Evolutionary conservation across 192 early-diverging fungal genomes (phyloP), one percentile per base, ranked within the genome.

Genomic region (Coemansia sp.): DNA sequence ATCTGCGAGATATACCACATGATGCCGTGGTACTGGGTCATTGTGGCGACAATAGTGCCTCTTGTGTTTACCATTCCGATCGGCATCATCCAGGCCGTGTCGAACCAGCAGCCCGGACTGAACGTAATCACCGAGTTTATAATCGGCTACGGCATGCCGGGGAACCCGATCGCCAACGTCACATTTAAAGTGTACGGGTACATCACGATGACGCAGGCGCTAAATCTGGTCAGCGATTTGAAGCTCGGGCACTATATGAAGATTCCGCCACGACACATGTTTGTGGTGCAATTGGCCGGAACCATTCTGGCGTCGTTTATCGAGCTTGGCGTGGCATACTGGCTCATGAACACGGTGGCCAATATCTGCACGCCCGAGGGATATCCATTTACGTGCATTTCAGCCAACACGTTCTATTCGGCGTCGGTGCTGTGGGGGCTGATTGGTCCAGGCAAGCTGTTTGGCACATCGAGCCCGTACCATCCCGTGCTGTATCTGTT

Each of bases 101-200:
- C 91, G 17, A 94, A 94, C 65, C 82, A 84, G 60, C 82, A 85
- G 52, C 85, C 92, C 15, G 87, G 88, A 26, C 78, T 93, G 25
- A 94, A 96, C 77, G 87, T 96, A 40, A 82, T 94, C 22, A 90
- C 89, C 44, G 91, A 96, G 81, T 88, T 93, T 59, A 84, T 94
- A 57, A 89, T 87, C 50, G 94, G 94, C 59, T 90, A 89, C 57
- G 81, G 90, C 4, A 71, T 88, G 42, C 91, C 91, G 6, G 94
- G 93, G 21, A 76, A 94, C 56, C 85, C 91, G 12, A 88, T 94
- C 36, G 88, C 87, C 64, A 91, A 93, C 53, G 87, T 93, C 37
- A 86, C 89, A 3, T 96, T 93, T 85, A 96, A 96, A 77, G 88
- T 90, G 11, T 86, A 91, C 57, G 91, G 90, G 48, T 88, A 87